Base-by-base conservation (phyloP, 208 protist species). In the Leishmania major region DNA sequence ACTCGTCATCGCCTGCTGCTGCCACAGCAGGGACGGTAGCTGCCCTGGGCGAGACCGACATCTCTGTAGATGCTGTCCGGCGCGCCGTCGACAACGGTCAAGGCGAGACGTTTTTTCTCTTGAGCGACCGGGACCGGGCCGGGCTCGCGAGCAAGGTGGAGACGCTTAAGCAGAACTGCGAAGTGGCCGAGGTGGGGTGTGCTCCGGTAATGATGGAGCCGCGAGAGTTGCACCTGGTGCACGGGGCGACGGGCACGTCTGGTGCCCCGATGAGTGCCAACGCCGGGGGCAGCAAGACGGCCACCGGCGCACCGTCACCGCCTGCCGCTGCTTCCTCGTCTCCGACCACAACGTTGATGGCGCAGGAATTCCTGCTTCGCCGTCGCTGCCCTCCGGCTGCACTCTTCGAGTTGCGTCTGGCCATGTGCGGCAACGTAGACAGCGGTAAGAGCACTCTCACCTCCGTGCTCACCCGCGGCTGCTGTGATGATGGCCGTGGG, bases 401-500 rank as follows among this genome's bases (percentile, higher is more conserved):
- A 49, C 93, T 96, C 69, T 87, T 98, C 51, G 93, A 98, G 86
- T 35, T 98, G 80, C 92, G 95, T 43, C 76, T 98, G 69, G 95
- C 95, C 60, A 97, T 98, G 90, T 98, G 95, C 83, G 96, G 96
- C 47, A 98, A 98, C 89, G 96, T 98, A 17, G 96, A 98, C 77
- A 97, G 94, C 77, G 96, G 96, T 2, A 98, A 98, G 88, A 97
- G 92, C 40, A 98, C 96, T 13, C 83, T 98, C 10, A 97, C 94
- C 59, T 96, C 94, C 28, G 96, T 98, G 8, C 90, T 98, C 40
- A 98, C 96, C 37, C 89, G 92, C 35, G 96, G 96, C 64, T 94
- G 94, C 79, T 89, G 90, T 64, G 96, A 98, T 79, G 92, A 98
- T 75, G 96, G 96, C 43, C 87, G 96, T 55, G 96, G 96, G 19